These are phyloP conservation scores for Cutaneotrichosporon mucoides DNA, from an alignment of 1,284 basidiomycete species.

Conservation along the genomic window DNA sequence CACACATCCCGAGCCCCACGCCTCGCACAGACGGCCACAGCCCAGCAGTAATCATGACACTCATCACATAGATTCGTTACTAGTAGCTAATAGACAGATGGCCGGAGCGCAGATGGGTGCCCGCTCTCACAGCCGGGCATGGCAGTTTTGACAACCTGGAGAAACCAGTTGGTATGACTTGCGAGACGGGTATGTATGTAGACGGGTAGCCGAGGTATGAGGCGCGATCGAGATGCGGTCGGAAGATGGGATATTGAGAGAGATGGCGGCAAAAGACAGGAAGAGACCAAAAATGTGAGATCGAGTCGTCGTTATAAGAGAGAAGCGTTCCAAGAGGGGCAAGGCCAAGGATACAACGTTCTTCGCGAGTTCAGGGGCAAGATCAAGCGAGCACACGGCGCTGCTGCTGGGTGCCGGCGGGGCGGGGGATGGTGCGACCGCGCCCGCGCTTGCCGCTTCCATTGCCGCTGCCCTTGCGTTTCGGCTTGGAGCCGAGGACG, in stretches of 20 bases:
- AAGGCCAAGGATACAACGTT: not conserved
- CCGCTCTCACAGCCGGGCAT: not conserved
- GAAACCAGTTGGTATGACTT: no score
- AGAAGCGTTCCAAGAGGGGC: not conserved
- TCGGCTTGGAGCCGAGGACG: conserved; percentile 21
- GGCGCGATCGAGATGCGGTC: not conserved
- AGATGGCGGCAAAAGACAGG: no score
- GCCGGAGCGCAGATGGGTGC: not conserved
- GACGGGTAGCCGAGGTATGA: not conserved
- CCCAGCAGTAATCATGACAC: not conserved
- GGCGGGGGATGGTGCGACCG: conserved; percentile 1
- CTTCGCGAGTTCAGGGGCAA: not conserved
- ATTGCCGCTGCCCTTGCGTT: conserved; percentile 7
- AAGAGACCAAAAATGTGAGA: not conserved
- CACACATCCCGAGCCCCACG: no score
- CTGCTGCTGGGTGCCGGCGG: conserved; percentile 2
- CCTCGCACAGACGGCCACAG: no score
- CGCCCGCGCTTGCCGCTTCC: conserved; percentile 13
- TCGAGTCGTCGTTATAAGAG: not conserved
- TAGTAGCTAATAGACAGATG: not conserved
- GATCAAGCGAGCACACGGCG: conserved; percentile 11
- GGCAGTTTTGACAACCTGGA: not conserved
- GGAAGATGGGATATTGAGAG: no score
- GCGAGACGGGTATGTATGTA: not conserved
- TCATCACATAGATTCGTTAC: conserved; percentile 4